Evolutionary conservation across 176 grass and related monocot genomes (phyloP).

Genomic region (sorghum (Sorghum bicolor)): DNA sequence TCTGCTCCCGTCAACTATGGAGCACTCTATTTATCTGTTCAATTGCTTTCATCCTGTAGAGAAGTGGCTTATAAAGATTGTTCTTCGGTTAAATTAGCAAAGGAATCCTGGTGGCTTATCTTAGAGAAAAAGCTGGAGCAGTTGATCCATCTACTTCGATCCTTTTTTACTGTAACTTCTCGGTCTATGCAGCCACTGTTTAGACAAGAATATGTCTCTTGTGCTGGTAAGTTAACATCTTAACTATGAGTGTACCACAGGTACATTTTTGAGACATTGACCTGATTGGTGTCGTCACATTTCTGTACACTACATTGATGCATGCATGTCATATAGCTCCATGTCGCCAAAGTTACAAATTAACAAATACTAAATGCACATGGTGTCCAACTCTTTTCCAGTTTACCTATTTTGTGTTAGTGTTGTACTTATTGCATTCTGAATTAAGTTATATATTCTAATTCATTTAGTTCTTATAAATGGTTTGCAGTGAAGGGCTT

Average conservation of each 20-base stretch:
- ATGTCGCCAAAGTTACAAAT: background rate
- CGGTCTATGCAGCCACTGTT: constrained; percentile 20
- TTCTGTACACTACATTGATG: background rate
- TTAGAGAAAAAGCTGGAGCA: constrained; percentile 45
- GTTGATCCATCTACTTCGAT: constrained; percentile 46
- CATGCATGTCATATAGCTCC: constrained; percentile 14
- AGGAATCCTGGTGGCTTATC: constrained; percentile 65
- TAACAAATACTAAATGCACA: background rate
- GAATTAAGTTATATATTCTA: constrained; percentile 22
- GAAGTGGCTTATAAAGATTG: constrained; percentile 43
- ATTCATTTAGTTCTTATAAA: constrained; percentile 37
- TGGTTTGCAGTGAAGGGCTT: constrained; percentile 72
- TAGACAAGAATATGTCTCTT: constrained; percentile 48
- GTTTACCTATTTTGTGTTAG: constrained; percentile 11
- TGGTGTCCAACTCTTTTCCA: background rate
- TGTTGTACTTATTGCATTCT: background rate
- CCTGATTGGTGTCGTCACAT: background rate
- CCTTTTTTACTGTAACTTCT: constrained; percentile 36
- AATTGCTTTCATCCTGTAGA: constrained; percentile 85
- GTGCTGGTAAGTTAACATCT: constrained; percentile 48
- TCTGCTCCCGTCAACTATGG: constrained; percentile 48
- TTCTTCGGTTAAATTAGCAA: constrained; percentile 44
- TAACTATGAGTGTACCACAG: constrained; percentile 9
- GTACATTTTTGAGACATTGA: constrained; percentile 15
- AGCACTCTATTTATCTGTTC: constrained; percentile 76